Evolutionary conservation across 345 rosid species (phyloP).

Genomic region (Noccaea bulbosa): DNA sequence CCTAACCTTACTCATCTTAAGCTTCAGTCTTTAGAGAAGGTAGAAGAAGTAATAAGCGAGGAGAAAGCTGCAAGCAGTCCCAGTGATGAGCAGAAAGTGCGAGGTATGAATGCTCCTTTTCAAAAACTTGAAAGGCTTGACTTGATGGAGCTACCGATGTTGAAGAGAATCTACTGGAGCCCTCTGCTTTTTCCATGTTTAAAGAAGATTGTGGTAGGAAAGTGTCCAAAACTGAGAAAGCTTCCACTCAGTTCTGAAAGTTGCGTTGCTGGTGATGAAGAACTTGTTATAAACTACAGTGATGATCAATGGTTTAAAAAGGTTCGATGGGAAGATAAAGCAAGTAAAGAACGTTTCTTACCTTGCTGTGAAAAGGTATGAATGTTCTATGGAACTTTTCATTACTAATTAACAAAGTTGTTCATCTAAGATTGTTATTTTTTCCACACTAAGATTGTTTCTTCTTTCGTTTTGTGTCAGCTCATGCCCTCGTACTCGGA

Average conservation of each 20-base stretch:
- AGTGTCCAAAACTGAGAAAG: slow-evolving; percentile 28
- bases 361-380: slow-evolving; percentile 32
- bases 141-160: background rate
- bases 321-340: slow-evolving; percentile 32
- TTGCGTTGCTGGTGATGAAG: background rate
- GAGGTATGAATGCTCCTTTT: slow-evolving; percentile 16
- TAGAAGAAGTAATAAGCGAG: slow-evolving; percentile 25
- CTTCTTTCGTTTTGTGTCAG: slow-evolving; percentile 5
- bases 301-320: slow-evolving; percentile 12
- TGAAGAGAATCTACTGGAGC: slow-evolving; percentile 23
- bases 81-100: background rate
- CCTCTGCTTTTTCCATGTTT: slow-evolving; percentile 23
- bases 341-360: slow-evolving; percentile 23
- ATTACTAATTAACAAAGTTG: background rate
- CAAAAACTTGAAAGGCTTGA: slow-evolving; percentile 19
- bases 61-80: background rate
- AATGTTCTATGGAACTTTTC: background rate
- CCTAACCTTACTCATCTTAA: slow-evolving; percentile 27
- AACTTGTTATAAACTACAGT: background rate
- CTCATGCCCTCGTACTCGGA: slow-evolving; percentile 19
- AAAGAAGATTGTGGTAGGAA: slow-evolving; percentile 1
- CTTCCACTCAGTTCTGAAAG: slow-evolving; percentile 24
- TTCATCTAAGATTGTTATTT: background rate
- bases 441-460: slow-evolving; percentile 3
- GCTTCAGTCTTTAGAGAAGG: slow-evolving; percentile 7